These are phyloP conservation scores for Coniochaeta sp. DNA, from an alignment of 2,329 filamentous ascomycete species.

Conservation along the genomic window DNA sequence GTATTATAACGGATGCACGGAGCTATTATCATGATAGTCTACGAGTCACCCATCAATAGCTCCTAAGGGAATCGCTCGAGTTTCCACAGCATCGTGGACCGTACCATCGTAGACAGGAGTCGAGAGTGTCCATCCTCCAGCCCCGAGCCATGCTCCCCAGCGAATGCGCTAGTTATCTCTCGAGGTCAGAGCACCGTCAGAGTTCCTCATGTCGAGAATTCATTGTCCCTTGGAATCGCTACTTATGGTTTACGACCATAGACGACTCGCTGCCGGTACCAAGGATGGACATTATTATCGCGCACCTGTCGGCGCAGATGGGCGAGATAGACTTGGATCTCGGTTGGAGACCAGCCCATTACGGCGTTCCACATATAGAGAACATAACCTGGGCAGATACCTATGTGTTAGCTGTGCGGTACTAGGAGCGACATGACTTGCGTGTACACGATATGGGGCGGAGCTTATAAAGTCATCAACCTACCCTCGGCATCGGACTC, in stretches of 20 bases:
- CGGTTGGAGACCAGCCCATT: constrained; percentile 10
- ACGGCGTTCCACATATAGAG: constrained; percentile 11
- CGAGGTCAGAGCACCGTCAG: no score
- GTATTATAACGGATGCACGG: no score
- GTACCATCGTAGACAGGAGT: no score
- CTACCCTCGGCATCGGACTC: constrained; percentile 8
- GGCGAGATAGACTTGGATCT: constrained; percentile 9
- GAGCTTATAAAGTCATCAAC: background rate
- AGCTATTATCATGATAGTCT: no score
- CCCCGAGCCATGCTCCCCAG: background rate
- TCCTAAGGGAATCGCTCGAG: no score
- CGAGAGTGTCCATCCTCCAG: no score
- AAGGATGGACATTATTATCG: constrained; percentile 6
- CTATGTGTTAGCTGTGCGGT: background rate
- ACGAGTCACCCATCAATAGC: no score
- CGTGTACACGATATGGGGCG: background rate
- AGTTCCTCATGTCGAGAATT: background rate
- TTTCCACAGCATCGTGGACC: no score
- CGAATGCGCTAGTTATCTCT: no score
- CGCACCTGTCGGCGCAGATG: constrained; percentile 8
- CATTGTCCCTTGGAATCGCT: background rate
- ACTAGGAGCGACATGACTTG: background rate
- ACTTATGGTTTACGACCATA: constrained; percentile 5
- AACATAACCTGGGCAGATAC: constrained; percentile 8
- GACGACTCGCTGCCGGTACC: constrained; percentile 2